Evolutionary conservation across 2,329 filamentous ascomycete species (phyloP).

Genomic region (Fusarium torulosum): DNA sequence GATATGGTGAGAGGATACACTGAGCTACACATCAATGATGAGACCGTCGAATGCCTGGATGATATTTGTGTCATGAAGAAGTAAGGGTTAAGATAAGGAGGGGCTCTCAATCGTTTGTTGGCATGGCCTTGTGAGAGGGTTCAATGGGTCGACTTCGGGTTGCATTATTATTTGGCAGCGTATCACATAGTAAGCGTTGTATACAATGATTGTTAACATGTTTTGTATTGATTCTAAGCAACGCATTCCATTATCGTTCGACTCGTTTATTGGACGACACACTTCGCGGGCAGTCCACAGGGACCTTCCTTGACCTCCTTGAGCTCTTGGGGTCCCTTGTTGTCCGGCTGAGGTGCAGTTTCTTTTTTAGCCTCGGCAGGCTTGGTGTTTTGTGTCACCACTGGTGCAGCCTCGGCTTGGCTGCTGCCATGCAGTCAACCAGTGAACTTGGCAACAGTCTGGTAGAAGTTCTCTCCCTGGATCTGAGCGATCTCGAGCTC

Average conservation of each 20-base stretch:
- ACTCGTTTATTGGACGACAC: constrained; percentile 69
- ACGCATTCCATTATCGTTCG: constrained; percentile 33
- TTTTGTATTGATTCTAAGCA: constrained; percentile 32
- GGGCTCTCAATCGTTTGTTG: not conserved
- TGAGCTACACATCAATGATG: constrained; percentile 44
- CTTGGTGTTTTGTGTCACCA: constrained; percentile 45
- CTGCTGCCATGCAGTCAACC: constrained; percentile 82
- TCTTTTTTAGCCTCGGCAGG: constrained; percentile 33
- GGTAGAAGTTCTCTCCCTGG: constrained; percentile 90
- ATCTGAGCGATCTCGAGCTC: constrained; percentile 84
- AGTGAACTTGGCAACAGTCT: constrained; percentile 76
- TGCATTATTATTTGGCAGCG: not conserved
- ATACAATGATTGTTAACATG: constrained; percentile 9
- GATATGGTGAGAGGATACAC: constrained; percentile 43
- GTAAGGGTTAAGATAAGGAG: not conserved
- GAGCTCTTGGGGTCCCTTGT: constrained; percentile 49
- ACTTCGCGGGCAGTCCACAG: constrained; percentile 83
- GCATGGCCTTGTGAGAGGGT: not conserved
- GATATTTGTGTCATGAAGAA: constrained; percentile 37
- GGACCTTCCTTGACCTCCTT: constrained; percentile 72
- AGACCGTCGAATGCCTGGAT: constrained; percentile 49
- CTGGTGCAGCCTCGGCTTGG: constrained; percentile 49
- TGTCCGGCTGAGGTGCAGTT: constrained; percentile 38
- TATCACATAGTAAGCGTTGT: constrained; percentile 3
- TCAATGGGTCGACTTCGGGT: not conserved